Percentiles rank a stretch among this genome's conserved stretches.
phyloP scores from a whole-genome alignment of 179 eudicot genomes.

The Vitellaria paradoxa region DNA sequence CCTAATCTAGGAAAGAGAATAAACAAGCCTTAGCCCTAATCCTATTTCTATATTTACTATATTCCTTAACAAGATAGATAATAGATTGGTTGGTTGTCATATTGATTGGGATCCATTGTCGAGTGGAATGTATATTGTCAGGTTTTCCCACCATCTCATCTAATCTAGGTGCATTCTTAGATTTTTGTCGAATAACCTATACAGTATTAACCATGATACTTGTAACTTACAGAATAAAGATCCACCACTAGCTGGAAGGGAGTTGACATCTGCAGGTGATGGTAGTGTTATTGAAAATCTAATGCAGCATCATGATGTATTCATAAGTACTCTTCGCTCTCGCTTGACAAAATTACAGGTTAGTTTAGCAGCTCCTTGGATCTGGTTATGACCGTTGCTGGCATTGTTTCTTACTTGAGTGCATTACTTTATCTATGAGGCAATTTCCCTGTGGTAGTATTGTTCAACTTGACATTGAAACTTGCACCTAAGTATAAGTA shows the following conservation, averaged over 20 bases:
- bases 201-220: constrained; percentile 1
- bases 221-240: constrained; percentile 47
- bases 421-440: not conserved
- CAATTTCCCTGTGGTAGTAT: not conserved
- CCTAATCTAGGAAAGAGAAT: too few species aligned
- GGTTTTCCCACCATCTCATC: not conserved
- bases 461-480: not conserved
- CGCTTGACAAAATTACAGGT: constrained; percentile 93
- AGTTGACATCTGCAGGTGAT: constrained; percentile 30
- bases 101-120: not conserved
- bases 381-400: not conserved
- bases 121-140: not conserved
- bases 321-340: constrained; percentile 73
- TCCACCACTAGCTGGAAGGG: constrained; percentile 46
- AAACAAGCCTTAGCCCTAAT: too few species aligned
- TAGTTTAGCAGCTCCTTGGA: constrained; percentile 8
- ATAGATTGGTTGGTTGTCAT: not conserved
- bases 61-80: too few species aligned
- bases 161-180: not conserved
- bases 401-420: not conserved
- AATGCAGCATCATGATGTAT: constrained; percentile 76
- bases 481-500: not conserved
- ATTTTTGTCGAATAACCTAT: not conserved
- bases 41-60: too few species aligned
- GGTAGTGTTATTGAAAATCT: constrained; percentile 49